Percentiles rank a stretch among this genome's conserved stretches.
phyloP scores from a whole-genome alignment of 352 stramenopile genomes.

The Pythium rishiriense region DNA sequence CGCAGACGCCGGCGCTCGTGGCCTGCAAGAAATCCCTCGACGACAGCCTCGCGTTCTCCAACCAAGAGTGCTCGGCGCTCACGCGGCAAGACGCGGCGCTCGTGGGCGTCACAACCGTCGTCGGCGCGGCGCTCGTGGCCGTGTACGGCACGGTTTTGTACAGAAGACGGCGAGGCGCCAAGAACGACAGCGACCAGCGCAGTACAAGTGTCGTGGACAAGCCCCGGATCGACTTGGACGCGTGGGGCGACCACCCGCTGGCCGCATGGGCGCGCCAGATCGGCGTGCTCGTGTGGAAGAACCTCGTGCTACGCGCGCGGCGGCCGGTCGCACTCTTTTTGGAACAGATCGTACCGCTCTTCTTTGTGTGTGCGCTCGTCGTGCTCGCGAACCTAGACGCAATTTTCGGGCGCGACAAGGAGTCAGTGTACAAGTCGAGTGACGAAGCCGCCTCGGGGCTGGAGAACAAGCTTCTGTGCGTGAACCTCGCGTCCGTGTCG shows the following conservation, averaged over 20 bases:
- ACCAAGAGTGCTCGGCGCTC: constrained; percentile 25
- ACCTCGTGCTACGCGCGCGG: constrained; percentile 34
- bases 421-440: background rate
- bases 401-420: constrained; percentile 17
- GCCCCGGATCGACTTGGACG: background rate
- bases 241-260: background rate
- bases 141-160: constrained; percentile 3
- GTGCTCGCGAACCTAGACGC: constrained; percentile 39
- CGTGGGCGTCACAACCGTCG: constrained; percentile 7
- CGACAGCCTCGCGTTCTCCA: constrained; percentile 26
- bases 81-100: constrained; percentile 17
- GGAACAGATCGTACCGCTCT: constrained; percentile 39
- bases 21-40: constrained; percentile 28
- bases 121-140: background rate
- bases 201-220: background rate
- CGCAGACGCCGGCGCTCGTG: constrained; percentile 4
- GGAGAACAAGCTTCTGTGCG: constrained; percentile 24
- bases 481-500: constrained; percentile 21
- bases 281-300: constrained; percentile 46
- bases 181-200: background rate
- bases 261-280: constrained; percentile 28
- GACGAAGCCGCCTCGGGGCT: constrained; percentile 15
- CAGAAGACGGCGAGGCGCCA: background rate
- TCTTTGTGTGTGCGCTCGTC: constrained; percentile 38
- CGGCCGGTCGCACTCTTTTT: constrained; percentile 32